phyloP scores from a whole-genome alignment of 2,329 filamentous ascomycete species.

The Blastomyces silverae region DNA sequence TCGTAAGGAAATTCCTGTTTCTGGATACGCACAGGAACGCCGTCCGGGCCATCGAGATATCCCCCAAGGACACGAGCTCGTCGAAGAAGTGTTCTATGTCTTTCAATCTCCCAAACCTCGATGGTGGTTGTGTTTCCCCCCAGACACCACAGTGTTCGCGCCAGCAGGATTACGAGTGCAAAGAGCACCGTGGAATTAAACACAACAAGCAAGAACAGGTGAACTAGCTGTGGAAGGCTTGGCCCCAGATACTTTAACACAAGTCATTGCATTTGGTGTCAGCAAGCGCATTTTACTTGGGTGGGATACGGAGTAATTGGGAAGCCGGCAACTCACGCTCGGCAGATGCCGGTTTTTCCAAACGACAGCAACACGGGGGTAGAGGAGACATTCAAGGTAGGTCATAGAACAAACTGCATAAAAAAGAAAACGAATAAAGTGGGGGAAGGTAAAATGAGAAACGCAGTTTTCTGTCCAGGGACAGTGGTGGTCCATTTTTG shows the following conservation, averaged over 20 bases:
- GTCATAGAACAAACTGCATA: slow-evolving; percentile 53
- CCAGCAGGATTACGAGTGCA: slow-evolving; percentile 48
- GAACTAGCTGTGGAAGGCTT: slow-evolving; percentile 45
- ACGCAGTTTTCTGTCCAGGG: slow-evolving; percentile 62
- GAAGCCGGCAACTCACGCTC: slow-evolving; percentile 42
- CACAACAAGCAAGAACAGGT: slow-evolving; percentile 50
- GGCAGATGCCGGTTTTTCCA: slow-evolving; percentile 53
- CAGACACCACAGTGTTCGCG: slow-evolving; percentile 51
- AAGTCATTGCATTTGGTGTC: slow-evolving; percentile 17
- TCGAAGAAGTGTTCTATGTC: slow-evolving; percentile 43
- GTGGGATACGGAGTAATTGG: slow-evolving; percentile 7
- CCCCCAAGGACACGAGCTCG: slow-evolving; percentile 49
- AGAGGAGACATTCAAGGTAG: slow-evolving; percentile 52
- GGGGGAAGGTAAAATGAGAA: slow-evolving; percentile 58
- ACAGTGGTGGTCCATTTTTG: slow-evolving; percentile 62
- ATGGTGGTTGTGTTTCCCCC: slow-evolving; percentile 57
- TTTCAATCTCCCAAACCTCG: slow-evolving; percentile 55
- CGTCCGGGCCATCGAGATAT: slow-evolving; percentile 53
- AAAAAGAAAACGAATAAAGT: slow-evolving; percentile 58
- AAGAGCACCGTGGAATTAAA: slow-evolving; percentile 54
- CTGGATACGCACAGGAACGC: slow-evolving; percentile 47
- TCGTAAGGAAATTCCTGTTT: slow-evolving; percentile 62
- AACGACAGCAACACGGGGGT: slow-evolving; percentile 45
- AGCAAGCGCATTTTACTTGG: not conserved
- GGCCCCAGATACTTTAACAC: slow-evolving; percentile 52